These are phyloP conservation scores for Fallopia convolvulus DNA, from an alignment of 148 eudicot genomes.

Conservation along the genomic window DNA sequence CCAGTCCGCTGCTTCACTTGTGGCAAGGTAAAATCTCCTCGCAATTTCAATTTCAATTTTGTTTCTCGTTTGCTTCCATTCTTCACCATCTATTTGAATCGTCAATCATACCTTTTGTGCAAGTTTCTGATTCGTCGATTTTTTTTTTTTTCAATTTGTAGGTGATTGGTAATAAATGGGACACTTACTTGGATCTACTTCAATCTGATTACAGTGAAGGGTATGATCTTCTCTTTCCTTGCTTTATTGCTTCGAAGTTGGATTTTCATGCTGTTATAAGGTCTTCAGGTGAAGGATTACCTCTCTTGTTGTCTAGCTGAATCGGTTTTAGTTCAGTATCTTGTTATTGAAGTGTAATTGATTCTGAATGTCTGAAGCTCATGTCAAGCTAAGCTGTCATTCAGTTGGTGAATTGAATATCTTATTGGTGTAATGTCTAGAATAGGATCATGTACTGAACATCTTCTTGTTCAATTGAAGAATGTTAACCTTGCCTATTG, in stretches of 20 bases:
- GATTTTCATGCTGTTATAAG: background rate
- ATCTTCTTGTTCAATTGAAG: background rate
- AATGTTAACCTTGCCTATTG: background rate
- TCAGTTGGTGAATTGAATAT: background rate
- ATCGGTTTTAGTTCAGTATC: too few species aligned
- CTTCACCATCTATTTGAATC: too few species aligned
- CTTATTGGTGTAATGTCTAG: too few species aligned
- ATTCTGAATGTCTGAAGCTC: background rate
- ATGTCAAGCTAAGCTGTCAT: background rate
- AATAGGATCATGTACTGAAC: background rate
- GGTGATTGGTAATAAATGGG: conserved; percentile 99
- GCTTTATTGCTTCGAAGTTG: background rate
- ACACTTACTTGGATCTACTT: conserved; percentile 82
- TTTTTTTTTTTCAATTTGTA: conserved; percentile 5
- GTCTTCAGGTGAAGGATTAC: background rate
- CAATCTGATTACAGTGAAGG: conserved; percentile 93
- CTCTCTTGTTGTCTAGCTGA: background rate
- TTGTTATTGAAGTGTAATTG: background rate
- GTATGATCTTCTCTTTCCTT: conserved; percentile 17
- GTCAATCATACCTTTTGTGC: background rate
- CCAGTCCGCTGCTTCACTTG: conserved; percentile 67
- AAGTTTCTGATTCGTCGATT: background rate
- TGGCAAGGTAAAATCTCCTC: conserved; percentile 32
- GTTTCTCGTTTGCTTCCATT: too few species aligned
- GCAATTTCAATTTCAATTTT: background rate